Evolutionary conservation across 768 basidiomycete species (phyloP), one percentile per base, ranked within the genome.

Genomic region (Chalciporus piperatus): DNA sequence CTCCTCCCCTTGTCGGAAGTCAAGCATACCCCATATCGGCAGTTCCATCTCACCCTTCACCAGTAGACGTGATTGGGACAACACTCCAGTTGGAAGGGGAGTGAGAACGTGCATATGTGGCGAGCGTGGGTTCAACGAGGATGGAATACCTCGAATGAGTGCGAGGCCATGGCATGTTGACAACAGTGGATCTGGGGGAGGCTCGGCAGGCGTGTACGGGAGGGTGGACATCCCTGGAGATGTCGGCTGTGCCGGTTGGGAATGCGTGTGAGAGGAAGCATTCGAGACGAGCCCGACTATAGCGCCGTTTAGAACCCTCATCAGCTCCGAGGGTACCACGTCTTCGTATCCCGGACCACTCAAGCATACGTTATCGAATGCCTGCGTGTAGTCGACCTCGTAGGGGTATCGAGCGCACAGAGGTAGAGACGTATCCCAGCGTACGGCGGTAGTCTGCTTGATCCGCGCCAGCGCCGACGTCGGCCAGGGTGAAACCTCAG

Each of bases 21-120:
- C 92, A 45, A 97, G 72, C 85, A 92, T 82, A 0, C 87, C 92
- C 83, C 87, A 88, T 1, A 93, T 73, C 0, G 94, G 94, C 0
- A 97, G 69, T 66, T 95, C 92, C 60, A 94, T 74, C 63, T 93
- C 92, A 8, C 94, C 94, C 66, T 89, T 93, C 41, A 96, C 83
- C 3, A 96, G 55, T 3, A 47, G 19, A 1, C 62, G 60, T 1
- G 65, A 48, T 17, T 51, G 59, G 0, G 61, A 55, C 3, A 96
- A 74, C 1, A 75, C 38, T 0, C 62, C 47, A 0, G 78, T 69
- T 0, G 85, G 82, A 1, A 93, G 54, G 0, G 95, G 92, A 0
- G 94, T 92, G 32, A 97, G 72, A n/a, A 97, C 58, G 30, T 96
- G 92, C 32, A 95, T 69, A 39, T 52, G 49, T 4, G 55, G 55